Conservation (phyloP, 1,139 yeast species). For the Hansenula lynferdii region DNA sequence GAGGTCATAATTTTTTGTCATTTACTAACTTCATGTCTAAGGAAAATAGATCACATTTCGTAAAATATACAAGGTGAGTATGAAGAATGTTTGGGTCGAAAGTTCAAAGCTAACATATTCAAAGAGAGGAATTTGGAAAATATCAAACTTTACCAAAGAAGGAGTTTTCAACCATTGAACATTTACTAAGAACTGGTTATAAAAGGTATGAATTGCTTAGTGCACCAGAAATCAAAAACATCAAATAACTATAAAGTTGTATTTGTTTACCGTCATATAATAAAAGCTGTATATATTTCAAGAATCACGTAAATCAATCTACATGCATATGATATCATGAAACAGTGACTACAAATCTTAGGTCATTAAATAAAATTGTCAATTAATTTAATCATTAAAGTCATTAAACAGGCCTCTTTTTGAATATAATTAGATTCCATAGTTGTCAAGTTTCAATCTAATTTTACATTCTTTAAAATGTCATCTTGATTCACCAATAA, state of each 20-base stretch:
- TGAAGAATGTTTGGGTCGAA: constrained; percentile 19
- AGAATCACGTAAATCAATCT: no score
- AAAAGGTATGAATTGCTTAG: constrained; percentile 71
- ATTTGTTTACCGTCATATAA: not conserved
- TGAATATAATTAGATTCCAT: no score
- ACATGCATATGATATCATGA: no score
- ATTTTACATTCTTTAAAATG: constrained; percentile 27
- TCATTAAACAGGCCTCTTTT: no score
- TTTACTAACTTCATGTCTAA: not conserved
- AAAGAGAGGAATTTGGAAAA: constrained; percentile 58
- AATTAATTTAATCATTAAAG: no score
- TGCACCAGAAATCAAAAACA: constrained; percentile 61
- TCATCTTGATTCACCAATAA: constrained; percentile 51
- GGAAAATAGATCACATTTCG: constrained; percentile 30
- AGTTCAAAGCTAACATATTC: not conserved
- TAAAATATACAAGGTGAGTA: constrained; percentile 25
- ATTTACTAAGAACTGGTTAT: constrained; percentile 71
- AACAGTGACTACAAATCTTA: no score
- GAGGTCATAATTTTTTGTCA: not conserved
- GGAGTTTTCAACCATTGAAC: constrained; percentile 85
- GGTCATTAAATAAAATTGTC: no score
- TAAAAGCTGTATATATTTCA: not conserved
- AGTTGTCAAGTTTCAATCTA: no score
- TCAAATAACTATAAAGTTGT: constrained; percentile 23
- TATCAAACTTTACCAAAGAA: constrained; percentile 58